phyloP scores from a whole-genome alignment of 768 basidiomycete genomes.

The Nevesoporus exiguus region DNA sequence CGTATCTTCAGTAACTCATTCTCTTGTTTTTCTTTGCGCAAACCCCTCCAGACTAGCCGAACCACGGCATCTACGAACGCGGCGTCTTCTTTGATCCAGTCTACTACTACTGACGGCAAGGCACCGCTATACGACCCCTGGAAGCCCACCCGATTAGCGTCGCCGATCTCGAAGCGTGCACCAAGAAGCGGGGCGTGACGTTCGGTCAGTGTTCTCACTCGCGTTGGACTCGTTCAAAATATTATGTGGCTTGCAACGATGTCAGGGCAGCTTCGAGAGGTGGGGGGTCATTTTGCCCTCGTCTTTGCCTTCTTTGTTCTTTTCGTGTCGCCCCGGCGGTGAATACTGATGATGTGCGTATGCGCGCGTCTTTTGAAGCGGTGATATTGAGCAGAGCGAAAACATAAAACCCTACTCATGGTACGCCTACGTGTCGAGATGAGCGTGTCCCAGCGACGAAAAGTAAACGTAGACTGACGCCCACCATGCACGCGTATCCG shows the following conservation, averaged over 20 bases:
- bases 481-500: too few relatives aligned
- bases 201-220: constrained; percentile 52
- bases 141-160: constrained; percentile 50
- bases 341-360: neutral
- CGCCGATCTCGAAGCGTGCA: constrained; percentile 56
- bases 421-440: constrained; percentile 33
- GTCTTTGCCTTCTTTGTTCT: neutral
- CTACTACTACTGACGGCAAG: constrained; percentile 38
- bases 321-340: neutral
- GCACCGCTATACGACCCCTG: constrained; percentile 63
- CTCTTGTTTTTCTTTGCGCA: neutral
- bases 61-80: constrained; percentile 66
- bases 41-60: constrained; percentile 56
- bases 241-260: constrained; percentile 38
- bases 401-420: constrained; percentile 75
- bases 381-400: constrained; percentile 64
- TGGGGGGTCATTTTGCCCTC: constrained; percentile 42
- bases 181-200: constrained; percentile 52
- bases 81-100: constrained; percentile 67
- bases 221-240: constrained; percentile 65
- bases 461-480: neutral
- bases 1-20: neutral
- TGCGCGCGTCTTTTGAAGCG: constrained; percentile 34
- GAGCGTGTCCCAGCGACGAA: neutral
- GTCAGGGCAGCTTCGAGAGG: constrained; percentile 44